Evolutionary conservation across 345 rosid genomes (phyloP).

Genomic region (Eucalyptus cloeziana): DNA sequence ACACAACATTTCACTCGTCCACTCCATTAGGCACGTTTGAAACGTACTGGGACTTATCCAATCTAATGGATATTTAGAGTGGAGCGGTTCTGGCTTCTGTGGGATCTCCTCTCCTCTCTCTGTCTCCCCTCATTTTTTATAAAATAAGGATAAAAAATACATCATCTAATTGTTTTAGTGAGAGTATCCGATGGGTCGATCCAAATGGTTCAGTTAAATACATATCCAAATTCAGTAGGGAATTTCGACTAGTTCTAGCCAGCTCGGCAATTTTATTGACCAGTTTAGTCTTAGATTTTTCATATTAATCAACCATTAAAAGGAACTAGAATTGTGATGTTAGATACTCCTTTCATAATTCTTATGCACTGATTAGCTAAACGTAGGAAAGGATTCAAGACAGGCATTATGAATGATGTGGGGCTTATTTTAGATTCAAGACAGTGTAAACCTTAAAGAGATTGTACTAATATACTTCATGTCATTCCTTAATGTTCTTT

Average conservation of each 20-base stretch:
- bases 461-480: neutral
- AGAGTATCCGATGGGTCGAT: neutral
- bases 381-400: neutral
- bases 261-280: neutral
- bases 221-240: neutral
- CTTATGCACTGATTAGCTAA: neutral
- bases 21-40: neutral
- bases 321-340: neutral
- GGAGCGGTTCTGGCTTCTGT: neutral
- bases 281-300: neutral
- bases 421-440: neutral
- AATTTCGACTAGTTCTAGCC: neutral
- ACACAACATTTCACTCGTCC: neutral
- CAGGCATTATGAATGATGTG: neutral
- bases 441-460: neutral
- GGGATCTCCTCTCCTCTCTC: neutral
- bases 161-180: neutral
- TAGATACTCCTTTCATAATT: neutral
- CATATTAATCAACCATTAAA: neutral
- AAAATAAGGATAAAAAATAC: neutral
- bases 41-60: neutral
- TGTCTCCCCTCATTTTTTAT: fast-evolving
- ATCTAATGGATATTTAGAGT: neutral
- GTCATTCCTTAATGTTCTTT: neutral
- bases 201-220: neutral